Base-by-base conservation (phyloP, 129 eudicot genomes). In the Escallonia herrerae region DNA sequence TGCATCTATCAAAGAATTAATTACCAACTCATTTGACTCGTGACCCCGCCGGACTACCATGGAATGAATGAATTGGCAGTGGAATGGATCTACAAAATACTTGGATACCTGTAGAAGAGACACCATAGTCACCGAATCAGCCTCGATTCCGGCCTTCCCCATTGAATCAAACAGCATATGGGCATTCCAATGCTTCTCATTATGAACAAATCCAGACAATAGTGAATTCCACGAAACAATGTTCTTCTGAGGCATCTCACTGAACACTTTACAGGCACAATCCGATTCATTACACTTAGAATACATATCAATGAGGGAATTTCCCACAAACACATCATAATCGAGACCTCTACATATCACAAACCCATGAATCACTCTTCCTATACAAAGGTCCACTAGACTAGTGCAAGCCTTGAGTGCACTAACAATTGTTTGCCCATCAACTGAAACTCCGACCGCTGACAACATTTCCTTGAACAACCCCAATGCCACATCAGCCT, bases 211-310 rank as follows among this genome's bases (percentile, higher is more conserved):
- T 60, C 98, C 96, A 7, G 95, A 88, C 55, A 91, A 81, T 13
- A 88, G 56, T 39, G 98, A 81, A 65, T 91, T 91, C 98, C 98
- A 91, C 2, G 95, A 85, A 41, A 88, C 80, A 0, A 38, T 64
- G 71, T 91, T 91, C 78, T 56, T 91, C 4, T 51, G 4, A 56
- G 87, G 81, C 72, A 88, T 91, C 60, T 81, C 87, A 14, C 45
- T 57, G 74, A 83, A 88, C 5, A 69, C 83, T 68, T 60, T 73
- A 5, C 66, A 64, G 0, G 95, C 83, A 44, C 91, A 79, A 59
- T 75, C 76, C 6, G 66, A 53, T 67, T 85, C 87, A 48, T 58
- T 47, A 65, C 90, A 83, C 74, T 85, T 88, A 11, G 76, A 74
- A 72, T 91, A 87, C 84, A 91, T 66, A 72, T 85, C 98, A 42